Percentiles rank a stretch among this genome's conserved stretches.
These are phyloP conservation scores for Phyllosticta citriasiana DNA, from an alignment of 2,329 filamentous ascomycete species.

Conservation along the genomic window DNA sequence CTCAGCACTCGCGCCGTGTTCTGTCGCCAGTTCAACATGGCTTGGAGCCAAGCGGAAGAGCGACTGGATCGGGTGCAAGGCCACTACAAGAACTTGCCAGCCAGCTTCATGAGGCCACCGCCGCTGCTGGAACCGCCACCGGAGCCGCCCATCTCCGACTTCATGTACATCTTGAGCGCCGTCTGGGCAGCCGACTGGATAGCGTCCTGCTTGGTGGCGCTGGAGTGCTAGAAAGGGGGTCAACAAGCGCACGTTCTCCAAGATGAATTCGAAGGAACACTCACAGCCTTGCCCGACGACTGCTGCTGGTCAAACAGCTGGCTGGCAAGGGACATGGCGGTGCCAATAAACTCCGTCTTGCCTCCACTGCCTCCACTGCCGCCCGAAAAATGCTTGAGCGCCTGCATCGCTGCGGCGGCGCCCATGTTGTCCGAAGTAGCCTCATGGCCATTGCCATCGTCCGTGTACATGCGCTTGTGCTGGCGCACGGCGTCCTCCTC, in stretches of 20 bases:
- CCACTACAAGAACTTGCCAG: slow-evolving; percentile 47
- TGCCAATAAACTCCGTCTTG: slow-evolving; percentile 70
- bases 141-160: slow-evolving; percentile 51
- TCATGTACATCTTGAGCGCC: slow-evolving; percentile 86
- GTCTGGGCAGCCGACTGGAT: slow-evolving; percentile 73
- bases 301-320: slow-evolving; percentile 61
- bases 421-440: slow-evolving; percentile 43
- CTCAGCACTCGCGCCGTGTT: too few species aligned
- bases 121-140: slow-evolving; percentile 33
- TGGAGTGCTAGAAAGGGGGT: slow-evolving; percentile 23
- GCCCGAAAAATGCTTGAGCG: slow-evolving; percentile 66
- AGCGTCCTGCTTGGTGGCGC: slow-evolving; percentile 69
- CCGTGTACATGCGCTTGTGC: slow-evolving; percentile 65
- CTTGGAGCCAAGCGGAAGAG: too few species aligned
- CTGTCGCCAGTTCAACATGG: too few species aligned
- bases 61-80: too few species aligned
- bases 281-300: slow-evolving; percentile 44
- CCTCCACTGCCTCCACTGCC: slow-evolving; percentile 28
- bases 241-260: background rate
- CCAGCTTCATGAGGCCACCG: slow-evolving; percentile 46
- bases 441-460: slow-evolving; percentile 35
- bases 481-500: slow-evolving; percentile 59
- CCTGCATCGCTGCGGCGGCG: slow-evolving; percentile 68
- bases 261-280: slow-evolving; percentile 17
- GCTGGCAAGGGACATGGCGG: slow-evolving; percentile 81